Conservation (phyloP, 768 basidiomycete species). For the Pholiota conissans region DNA sequence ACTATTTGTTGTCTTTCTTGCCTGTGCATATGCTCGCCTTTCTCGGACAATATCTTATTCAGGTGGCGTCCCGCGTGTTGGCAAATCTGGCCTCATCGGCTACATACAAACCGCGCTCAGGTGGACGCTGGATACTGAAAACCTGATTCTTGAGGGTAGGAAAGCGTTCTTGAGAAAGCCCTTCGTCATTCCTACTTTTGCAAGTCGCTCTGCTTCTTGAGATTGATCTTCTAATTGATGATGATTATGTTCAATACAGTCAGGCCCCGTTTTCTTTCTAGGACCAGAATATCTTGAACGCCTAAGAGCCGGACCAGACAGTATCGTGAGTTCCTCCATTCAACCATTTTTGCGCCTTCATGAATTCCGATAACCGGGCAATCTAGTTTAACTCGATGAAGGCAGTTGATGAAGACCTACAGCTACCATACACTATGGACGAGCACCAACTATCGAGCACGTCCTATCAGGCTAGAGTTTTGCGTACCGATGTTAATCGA, state of each 20-base stretch:
- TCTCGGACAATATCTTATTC: conserved; percentile 26
- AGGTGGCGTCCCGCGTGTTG: conserved; percentile 32
- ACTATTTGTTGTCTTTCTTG: conserved; percentile 17
- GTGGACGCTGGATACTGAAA: conserved; percentile 30
- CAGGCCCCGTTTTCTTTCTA: conserved; percentile 34
- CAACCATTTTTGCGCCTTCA: not conserved
- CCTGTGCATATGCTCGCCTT: conserved; percentile 25
- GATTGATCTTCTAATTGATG: not conserved
- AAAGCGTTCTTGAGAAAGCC: conserved; percentile 27
- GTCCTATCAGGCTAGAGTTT: conserved; percentile 34
- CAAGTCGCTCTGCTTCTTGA: conserved; percentile 8
- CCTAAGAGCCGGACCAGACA: conserved; percentile 32
- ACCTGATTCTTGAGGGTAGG: conserved; percentile 30
- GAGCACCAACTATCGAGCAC: conserved; percentile 28
- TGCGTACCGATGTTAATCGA: conserved; percentile 37
- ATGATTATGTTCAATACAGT: conserved; percentile 15
- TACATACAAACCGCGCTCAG: conserved; percentile 34
- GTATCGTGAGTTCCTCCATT: conserved; percentile 24
- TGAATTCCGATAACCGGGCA: not conserved
- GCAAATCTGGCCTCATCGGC: conserved; percentile 32
- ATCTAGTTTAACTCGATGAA: conserved; percentile 34
- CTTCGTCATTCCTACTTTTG: conserved; percentile 36
- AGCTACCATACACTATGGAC: conserved; percentile 38
- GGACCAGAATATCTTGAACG: conserved; percentile 30
- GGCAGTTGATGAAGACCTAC: conserved; percentile 35